Evolutionary conservation across 2,329 filamentous ascomycete species (phyloP).

Genomic region (Talaromyces sp.): DNA sequence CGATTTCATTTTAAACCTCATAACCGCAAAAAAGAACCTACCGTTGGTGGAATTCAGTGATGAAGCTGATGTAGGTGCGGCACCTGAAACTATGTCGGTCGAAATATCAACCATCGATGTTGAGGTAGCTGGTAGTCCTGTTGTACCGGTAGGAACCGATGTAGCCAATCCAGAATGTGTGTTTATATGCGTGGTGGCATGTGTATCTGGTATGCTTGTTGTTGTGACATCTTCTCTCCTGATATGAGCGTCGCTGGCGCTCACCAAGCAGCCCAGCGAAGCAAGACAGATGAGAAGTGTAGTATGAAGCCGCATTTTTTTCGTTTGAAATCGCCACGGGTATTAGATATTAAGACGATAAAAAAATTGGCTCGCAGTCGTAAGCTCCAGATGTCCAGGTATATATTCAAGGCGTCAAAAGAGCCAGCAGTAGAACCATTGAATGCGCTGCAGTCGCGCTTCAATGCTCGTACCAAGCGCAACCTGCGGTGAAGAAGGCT

Average conservation of each 20-base stretch:
- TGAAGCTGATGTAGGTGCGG: conserved; percentile 4
- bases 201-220: conserved; percentile 4
- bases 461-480: background rate
- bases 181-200: background rate
- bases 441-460: background rate
- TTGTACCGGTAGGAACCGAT: background rate
- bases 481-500: background rate
- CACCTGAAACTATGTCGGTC: conserved; percentile 7
- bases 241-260: background rate
- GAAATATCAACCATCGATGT: conserved; percentile 11
- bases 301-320: conserved; percentile 3
- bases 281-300: background rate
- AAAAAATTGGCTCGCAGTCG: background rate
- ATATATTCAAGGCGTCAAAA: background rate
- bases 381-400: no score
- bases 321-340: background rate
- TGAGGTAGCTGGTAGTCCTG: background rate
- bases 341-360: background rate
- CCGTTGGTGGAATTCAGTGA: background rate
- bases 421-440: background rate
- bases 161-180: background rate
- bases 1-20: background rate
- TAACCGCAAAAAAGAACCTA: background rate
- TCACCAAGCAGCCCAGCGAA: background rate
- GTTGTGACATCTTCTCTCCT: conserved; percentile 5